A percentile compares a stretch with the other conserved stretches of the same genome.
These are phyloP conservation scores for Phaeosphaeriaceae sp. DNA, from an alignment of 2,329 filamentous ascomycete species.

Conservation along the genomic window DNA sequence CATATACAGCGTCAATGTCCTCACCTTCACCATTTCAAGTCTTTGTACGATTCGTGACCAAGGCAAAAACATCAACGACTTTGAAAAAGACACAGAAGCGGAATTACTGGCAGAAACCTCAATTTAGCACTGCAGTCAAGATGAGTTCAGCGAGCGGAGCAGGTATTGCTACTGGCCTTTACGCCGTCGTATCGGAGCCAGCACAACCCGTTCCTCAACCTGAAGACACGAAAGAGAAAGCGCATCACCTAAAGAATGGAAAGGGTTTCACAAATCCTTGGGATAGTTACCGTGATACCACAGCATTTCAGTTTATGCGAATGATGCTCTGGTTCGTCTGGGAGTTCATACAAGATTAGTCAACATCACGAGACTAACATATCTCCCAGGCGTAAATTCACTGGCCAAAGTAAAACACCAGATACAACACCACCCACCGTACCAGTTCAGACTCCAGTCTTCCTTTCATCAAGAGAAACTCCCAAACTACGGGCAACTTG, in stretches of 20 bases:
- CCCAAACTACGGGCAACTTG: conserved; percentile 80
- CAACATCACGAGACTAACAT: neutral
- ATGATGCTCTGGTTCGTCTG: conserved; percentile 49
- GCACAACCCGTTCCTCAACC: conserved; percentile 50
- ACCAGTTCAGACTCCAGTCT: conserved; percentile 69
- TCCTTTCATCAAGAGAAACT: conserved; percentile 66
- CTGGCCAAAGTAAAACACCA: conserved; percentile 61
- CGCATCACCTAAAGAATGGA: conserved; percentile 60
- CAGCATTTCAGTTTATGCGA: conserved; percentile 39
- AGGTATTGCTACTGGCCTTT: conserved; percentile 39
- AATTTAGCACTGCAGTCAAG: conserved; percentile 31
- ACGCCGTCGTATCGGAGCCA: conserved; percentile 51
- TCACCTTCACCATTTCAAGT: conserved; percentile 3
- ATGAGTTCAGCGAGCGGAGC: conserved; percentile 40
- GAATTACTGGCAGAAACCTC: conserved; percentile 27
- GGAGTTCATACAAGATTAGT: neutral
- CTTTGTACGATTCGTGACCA: conserved; percentile 8
- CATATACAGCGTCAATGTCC: conserved; percentile 20
- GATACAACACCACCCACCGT: conserved; percentile 71
- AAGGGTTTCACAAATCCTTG: conserved; percentile 65
- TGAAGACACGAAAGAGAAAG: conserved; percentile 53
- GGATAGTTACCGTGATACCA: conserved; percentile 57
- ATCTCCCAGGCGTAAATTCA: conserved; percentile 54
- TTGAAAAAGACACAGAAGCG: neutral
- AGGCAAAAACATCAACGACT: neutral